Base-by-base conservation (phyloP, 106 monocot species). In the Allium fistulosum region DNA sequence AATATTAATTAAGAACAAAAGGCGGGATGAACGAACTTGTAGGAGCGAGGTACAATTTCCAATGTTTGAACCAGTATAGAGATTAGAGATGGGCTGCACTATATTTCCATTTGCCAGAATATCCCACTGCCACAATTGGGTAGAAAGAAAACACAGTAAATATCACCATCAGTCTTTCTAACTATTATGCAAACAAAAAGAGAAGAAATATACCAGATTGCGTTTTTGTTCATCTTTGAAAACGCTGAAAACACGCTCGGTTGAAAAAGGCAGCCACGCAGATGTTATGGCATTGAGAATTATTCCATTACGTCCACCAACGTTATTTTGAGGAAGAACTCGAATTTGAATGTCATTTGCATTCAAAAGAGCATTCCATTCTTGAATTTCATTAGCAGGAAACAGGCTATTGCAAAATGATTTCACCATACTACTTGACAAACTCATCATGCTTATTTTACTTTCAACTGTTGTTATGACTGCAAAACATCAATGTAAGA, bases 271-370 rank as follows among this genome's bases (percentile, higher is more conserved):
- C 7, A 99, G 73, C 86, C 92, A 87, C 48, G 90, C 60, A 16
- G 97, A 90, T 28, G 88, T 89, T 5, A 89, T 85, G 0, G 97
- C 97, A 26, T 84, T 81, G 53, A 99, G 89, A 46, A 92, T 82
- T 17, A 90, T 76, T 4, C 97, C 92, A 28, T 63, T 72, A 53
- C 80, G 82, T 50, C 72, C 82, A 7, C 77, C 73, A 4, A 67
- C 27, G 65, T 68, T 80, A 58, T 62, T 80, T 57, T 82, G 80
- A 15, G 77, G 73, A 9, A 78, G 80, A 53, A 87, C 67, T 15
- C 80, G 72, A 28, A 94, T 77, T 1, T 78, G 80, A 17, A 79
- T 71, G 57, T 93, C 85, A 12, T 77, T 84, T 51, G 70, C 2
- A 17, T 76, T 87, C 0, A 81, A 57, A n/a, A 80, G 72, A 0